Percentiles rank a stretch among this genome's conserved stretches.
Evolutionary conservation across 2,329 filamentous ascomycete genomes (phyloP).

Genomic region (Colletotrichum agaves): DNA sequence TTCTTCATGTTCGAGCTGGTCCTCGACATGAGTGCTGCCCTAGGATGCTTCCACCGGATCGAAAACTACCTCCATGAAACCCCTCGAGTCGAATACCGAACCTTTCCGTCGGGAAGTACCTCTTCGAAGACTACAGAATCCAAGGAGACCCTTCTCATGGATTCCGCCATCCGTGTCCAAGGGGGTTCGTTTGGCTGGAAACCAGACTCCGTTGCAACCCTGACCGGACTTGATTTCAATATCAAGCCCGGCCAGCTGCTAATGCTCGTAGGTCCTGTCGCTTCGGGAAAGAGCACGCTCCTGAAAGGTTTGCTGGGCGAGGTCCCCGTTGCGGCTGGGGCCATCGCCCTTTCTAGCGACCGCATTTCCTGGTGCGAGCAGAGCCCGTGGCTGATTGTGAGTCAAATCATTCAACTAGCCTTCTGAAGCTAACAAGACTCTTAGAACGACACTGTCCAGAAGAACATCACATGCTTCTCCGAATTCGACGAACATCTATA

Average conservation of each 20-base stretch:
- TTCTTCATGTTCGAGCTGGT: conserved; percentile 50
- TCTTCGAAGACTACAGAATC: neutral
- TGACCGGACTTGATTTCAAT: conserved; percentile 48
- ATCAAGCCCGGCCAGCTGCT: conserved; percentile 48
- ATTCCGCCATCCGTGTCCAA: conserved; percentile 35
- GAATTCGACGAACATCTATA: conserved; percentile 43
- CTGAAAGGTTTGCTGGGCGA: conserved; percentile 53
- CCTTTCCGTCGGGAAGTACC: neutral
- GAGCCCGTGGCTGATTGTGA: conserved; percentile 48
- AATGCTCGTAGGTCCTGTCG: conserved; percentile 56
- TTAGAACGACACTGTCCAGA: conserved; percentile 47
- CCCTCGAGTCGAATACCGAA: conserved; percentile 42
- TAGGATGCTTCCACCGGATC: conserved; percentile 43
- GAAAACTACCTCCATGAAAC: conserved; percentile 42
- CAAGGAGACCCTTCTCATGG: neutral
- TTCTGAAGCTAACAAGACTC: neutral
- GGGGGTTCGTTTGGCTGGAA: conserved; percentile 50
- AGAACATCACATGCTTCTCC: conserved; percentile 49
- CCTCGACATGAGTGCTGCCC: conserved; percentile 37
- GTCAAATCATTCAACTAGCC: neutral
- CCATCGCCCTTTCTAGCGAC: conserved; percentile 31
- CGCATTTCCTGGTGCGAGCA: conserved; percentile 48
- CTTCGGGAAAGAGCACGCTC: conserved; percentile 57
- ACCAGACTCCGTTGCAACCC: conserved; percentile 40
- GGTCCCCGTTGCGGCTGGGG: conserved; percentile 40